A percentile compares a stretch with the other conserved stretches of the same genome.
Evolutionary conservation across 2,329 filamentous ascomycete genomes (phyloP).

Genomic region (Penicillium sumatraense): DNA sequence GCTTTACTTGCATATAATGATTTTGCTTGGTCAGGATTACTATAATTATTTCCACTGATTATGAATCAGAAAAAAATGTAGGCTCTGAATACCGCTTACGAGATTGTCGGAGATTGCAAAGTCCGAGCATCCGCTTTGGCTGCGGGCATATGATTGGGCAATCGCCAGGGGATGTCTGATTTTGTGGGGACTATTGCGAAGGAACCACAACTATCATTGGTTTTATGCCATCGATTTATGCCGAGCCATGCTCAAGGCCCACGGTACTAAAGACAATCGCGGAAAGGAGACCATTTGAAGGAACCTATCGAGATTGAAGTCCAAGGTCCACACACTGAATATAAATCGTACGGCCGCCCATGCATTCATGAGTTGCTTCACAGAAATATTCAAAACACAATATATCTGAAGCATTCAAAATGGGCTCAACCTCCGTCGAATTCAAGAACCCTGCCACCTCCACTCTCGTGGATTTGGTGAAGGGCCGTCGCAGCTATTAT

Average conservation of each 20-base stretch:
- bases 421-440: conserved; percentile 39
- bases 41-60: background rate
- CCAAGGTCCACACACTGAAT: background rate
- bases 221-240: background rate
- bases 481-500: conserved; percentile 38
- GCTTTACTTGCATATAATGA: background rate
- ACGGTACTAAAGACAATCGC: background rate
- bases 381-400: background rate
- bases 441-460: conserved; percentile 39
- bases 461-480: conserved; percentile 36
- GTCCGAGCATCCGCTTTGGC: background rate
- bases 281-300: background rate
- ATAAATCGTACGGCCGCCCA: conserved; percentile 4
- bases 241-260: background rate
- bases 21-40: background rate
- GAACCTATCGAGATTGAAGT: background rate
- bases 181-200: conserved; percentile 4
- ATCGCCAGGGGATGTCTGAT: background rate
- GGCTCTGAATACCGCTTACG: background rate
- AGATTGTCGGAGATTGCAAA: background rate
- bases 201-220: background rate
- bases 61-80: background rate
- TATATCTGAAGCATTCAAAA: conserved; percentile 36
- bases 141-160: conserved; percentile 1
- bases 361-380: background rate